Base-by-base conservation (phyloP, 2,329 filamentous ascomycete species). In the Dothideomycetidae sp. region DNA sequence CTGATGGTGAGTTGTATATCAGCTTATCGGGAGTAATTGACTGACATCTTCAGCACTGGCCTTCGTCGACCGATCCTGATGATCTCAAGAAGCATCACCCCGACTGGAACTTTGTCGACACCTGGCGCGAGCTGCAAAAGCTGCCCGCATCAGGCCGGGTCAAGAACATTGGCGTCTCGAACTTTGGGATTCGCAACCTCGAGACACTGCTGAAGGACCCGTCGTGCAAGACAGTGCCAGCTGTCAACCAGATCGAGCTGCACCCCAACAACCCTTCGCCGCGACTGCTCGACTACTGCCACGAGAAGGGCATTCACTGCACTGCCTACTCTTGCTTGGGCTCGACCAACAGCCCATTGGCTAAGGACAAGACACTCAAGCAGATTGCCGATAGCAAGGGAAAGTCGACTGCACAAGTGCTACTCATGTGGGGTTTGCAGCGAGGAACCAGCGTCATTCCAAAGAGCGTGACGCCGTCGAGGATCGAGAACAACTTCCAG, bases 361-460 rank as follows among this genome's bases (percentile, higher is more conserved):
- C 75, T 60, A 77, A 75, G 56, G 74, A 84, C 59, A 52, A 68
- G 46, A 72, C 68, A 12, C 65, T 85, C 16, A 62, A 68, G 41
- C 60, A 67, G 42, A 62, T 84, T 35, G 43, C 43, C 10, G 43
- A 45, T 34, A 60, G 58, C 47, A 80, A 81, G 63, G 70, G 70
- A 53, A 76, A 75, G 64, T 75, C 75, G 10, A 66, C 71, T 7
- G 77, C 85, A 64, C 80, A 92, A 67, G 72, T 85, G 36, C 62
- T 90, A 50, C 62, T 93, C 45, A 66, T 75, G 50, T 93, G 83
- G 82, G 83, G 82, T 46, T 62, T 92, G 39, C 73, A 81, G 56
- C 76, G 84, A 54, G 82, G 79, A 42, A 83, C 78, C 66, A 80
- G 74, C 46, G 82, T 93, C 36, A 84, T 93, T 50, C 83, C 83